phyloP scores from a whole-genome alignment of 23 red algal genomes.

The Gracilariopsis chorda region DNA sequence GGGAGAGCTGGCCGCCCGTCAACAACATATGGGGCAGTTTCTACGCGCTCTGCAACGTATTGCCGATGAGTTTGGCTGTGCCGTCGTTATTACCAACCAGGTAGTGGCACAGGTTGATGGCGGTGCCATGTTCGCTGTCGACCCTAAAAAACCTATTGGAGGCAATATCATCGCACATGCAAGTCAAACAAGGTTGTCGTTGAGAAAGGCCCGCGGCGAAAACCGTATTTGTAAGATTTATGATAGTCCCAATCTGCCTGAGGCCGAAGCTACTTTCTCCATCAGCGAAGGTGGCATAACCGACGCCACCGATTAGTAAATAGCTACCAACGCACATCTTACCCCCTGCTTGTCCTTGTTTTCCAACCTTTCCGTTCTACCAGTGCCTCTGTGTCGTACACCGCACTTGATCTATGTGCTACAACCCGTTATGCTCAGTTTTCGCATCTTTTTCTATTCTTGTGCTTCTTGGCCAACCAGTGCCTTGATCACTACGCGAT shows the following conservation, averaged over 20 bases:
- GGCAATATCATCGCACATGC: constrained; percentile 99
- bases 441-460: not conserved
- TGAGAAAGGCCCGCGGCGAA: constrained; percentile 91
- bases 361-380: not conserved
- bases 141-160: constrained; percentile 95
- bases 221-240: constrained; percentile 98
- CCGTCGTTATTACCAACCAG: constrained; percentile 98
- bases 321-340: not conserved
- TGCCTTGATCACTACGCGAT: not conserved
- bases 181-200: constrained; percentile 86
- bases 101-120: constrained; percentile 98
- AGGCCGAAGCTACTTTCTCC: constrained; percentile 90
- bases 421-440: too few species aligned
- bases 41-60: constrained; percentile 90
- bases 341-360: not conserved
- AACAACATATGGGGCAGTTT: constrained; percentile 98
- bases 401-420: too few species aligned
- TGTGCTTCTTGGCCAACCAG: not conserved
- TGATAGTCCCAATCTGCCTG: constrained; percentile 91
- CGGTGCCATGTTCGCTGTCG: constrained; percentile 94
- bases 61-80: constrained; percentile 97
- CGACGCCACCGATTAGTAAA: constrained; percentile 79
- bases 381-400: too few species aligned
- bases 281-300: constrained; percentile 91
- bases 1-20: constrained; percentile 93